A percentile compares a stretch with the other conserved stretches of the same genome.
Conservation (phyloP, 2,329 filamentous ascomycete genomes). For the Colletotrichum camelliae region DNA sequence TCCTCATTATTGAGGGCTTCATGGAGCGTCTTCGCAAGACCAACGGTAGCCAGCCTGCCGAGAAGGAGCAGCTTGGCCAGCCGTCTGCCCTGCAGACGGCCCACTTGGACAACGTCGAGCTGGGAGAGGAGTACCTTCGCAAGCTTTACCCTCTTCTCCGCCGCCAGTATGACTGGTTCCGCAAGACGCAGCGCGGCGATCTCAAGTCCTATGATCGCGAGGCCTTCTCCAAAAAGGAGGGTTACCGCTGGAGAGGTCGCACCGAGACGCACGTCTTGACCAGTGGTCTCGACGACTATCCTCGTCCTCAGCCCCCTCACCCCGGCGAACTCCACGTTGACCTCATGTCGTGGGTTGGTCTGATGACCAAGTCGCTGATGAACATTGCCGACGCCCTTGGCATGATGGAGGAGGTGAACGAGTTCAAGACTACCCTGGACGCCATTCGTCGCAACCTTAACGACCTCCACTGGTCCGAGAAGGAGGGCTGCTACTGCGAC, state of each 20-base stretch:
- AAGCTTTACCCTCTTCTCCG: slow-evolving; percentile 86
- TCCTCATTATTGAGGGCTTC: slow-evolving; percentile 85
- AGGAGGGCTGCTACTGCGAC: slow-evolving; percentile 87
- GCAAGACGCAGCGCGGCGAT: slow-evolving; percentile 87
- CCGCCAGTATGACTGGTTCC: slow-evolving; percentile 94
- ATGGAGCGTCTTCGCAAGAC: slow-evolving; percentile 74
- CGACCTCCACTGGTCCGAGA: slow-evolving; percentile 90
- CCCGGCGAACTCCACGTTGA: slow-evolving; percentile 96
- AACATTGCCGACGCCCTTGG: slow-evolving; percentile 80
- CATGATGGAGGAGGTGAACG: slow-evolving; percentile 75
- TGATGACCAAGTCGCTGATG: slow-evolving; percentile 87
- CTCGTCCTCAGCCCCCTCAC: slow-evolving; percentile 89
- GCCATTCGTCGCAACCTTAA: slow-evolving; percentile 87
- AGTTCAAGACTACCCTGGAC: slow-evolving; percentile 73
- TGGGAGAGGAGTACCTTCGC: slow-evolving; percentile 74
- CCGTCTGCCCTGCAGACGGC: slow-evolving; percentile 62
- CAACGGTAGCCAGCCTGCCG: slow-evolving; percentile 50
- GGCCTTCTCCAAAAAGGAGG: slow-evolving; percentile 88
- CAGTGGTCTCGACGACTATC: slow-evolving; percentile 95
- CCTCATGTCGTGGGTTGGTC: slow-evolving; percentile 95
- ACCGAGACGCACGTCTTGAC: slow-evolving; percentile 87
- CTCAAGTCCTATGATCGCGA: slow-evolving; percentile 90
- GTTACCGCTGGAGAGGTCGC: slow-evolving; percentile 92
- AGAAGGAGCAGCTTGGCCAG: slow-evolving; percentile 48
- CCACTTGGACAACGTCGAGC: slow-evolving; percentile 70